phyloP scores from a whole-genome alignment of 805 yeast species.

The Ogataea ganodermae region DNA sequence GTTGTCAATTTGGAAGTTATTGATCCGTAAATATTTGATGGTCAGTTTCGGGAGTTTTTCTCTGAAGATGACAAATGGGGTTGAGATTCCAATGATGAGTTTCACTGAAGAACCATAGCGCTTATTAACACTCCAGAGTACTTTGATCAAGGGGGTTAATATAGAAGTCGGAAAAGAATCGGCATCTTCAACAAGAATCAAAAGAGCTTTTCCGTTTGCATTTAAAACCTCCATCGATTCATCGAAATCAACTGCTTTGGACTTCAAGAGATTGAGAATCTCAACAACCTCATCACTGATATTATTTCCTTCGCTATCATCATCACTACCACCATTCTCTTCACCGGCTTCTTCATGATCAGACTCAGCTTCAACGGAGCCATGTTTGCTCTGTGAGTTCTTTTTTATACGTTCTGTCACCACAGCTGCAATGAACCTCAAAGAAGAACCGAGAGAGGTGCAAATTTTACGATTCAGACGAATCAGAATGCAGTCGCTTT shows the following conservation, averaged over 20 bases:
- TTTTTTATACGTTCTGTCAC: constrained; percentile 15
- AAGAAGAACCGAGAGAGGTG: constrained; percentile 38
- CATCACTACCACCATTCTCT: constrained; percentile 13
- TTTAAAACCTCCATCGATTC: constrained; percentile 23
- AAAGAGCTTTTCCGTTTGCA: constrained; percentile 16
- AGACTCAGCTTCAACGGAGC: constrained; percentile 10
- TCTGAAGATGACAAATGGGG: constrained; percentile 37
- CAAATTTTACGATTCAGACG: constrained; percentile 41
- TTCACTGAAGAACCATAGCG: constrained; percentile 19
- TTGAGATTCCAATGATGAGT: constrained; percentile 36
- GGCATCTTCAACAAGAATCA: constrained; percentile 38
- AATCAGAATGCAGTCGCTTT: constrained; percentile 26
- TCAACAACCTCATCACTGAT: constrained; percentile 12
- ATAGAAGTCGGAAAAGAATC: constrained; percentile 35
- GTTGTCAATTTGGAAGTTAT: constrained; percentile 33
- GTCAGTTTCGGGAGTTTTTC: constrained; percentile 34
- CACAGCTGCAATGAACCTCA: constrained; percentile 37
- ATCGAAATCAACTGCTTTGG: constrained; percentile 29
- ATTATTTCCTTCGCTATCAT: constrained; percentile 13
- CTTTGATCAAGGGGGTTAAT: constrained; percentile 27
- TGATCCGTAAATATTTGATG: constrained; percentile 26
- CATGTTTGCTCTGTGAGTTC: constrained; percentile 8
- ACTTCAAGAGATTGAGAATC: not conserved
- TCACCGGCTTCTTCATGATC: constrained; percentile 12
- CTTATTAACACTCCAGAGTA: constrained; percentile 27